These are phyloP conservation scores for Lolium perenne DNA, from an alignment of 176 grass and related monocot species.

Conservation along the genomic window DNA sequence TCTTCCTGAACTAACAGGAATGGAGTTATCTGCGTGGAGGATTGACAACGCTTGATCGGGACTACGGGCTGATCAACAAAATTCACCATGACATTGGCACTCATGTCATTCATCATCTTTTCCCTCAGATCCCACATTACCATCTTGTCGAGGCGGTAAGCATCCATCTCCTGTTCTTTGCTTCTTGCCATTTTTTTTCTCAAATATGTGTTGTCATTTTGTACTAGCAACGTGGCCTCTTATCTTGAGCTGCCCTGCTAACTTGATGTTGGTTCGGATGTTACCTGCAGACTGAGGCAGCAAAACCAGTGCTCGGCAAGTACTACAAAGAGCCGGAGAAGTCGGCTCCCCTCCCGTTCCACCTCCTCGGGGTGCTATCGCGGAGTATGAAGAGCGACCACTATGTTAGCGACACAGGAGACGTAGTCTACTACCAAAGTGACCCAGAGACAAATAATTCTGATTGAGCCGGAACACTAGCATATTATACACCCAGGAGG, in stretches of 20 bases:
- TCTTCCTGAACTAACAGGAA: constrained; percentile 52
- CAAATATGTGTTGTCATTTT: background rate
- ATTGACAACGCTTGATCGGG: constrained; percentile 87
- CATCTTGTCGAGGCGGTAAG: constrained; percentile 88
- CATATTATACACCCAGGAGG: constrained; percentile 12
- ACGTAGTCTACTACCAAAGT: constrained; percentile 84
- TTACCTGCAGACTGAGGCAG: constrained; percentile 75
- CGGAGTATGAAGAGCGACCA: constrained; percentile 74
- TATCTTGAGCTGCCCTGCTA: constrained; percentile 17
- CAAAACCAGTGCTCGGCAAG: constrained; percentile 90
- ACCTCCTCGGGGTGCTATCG: constrained; percentile 60
- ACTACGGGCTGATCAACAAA: constrained; percentile 92
- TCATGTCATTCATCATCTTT: constrained; percentile 96
- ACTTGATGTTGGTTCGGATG: constrained; percentile 30
- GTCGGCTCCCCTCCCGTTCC: constrained; percentile 74
- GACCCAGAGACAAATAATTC: constrained; percentile 51
- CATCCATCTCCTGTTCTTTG: background rate
- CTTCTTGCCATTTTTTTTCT: background rate
- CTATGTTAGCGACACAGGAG: constrained; percentile 80
- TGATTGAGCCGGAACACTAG: constrained; percentile 49
- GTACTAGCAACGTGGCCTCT: background rate
- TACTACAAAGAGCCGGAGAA: constrained; percentile 90
- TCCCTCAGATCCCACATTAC: constrained; percentile 96
- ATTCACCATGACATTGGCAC: constrained; percentile 97
- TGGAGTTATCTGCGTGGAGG: constrained; percentile 97